phyloP scores from a whole-genome alignment of 2,329 filamentous ascomycete genomes.

The Botryotinia narcissicola region DNA sequence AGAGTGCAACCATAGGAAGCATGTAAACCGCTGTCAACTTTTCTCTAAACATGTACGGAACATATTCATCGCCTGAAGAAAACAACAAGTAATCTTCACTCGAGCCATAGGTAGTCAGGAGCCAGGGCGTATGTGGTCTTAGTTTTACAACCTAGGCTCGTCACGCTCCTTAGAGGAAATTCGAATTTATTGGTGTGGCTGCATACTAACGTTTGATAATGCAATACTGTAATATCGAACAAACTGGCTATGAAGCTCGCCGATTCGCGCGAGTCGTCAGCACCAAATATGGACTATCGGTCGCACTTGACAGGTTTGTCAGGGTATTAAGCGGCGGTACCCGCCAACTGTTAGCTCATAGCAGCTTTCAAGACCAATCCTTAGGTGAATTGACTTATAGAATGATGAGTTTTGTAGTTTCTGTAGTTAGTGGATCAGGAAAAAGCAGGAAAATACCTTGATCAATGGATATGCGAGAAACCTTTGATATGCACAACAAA shows the following conservation, averaged over 20 bases:
- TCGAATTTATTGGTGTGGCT: constrained; percentile 19
- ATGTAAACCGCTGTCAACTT: constrained; percentile 17
- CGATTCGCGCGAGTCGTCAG: constrained; percentile 21
- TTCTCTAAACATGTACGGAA: neutral
- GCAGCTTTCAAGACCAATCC: constrained; percentile 8
- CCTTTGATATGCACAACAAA: constrained; percentile 14
- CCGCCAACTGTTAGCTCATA: constrained; percentile 11
- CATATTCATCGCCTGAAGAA: constrained; percentile 6
- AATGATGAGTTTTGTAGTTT: neutral
- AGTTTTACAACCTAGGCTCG: constrained; percentile 10
- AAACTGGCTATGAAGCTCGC: constrained; percentile 13
- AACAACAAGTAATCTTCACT: neutral
- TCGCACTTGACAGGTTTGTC: constrained; percentile 16
- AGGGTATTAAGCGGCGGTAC: constrained; percentile 14
- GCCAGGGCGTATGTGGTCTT: neutral
- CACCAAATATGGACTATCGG: constrained; percentile 20
- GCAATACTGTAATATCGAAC: constrained; percentile 21
- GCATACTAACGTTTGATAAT: constrained; percentile 17
- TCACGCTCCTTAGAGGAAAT: constrained; percentile 11
- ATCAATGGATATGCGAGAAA: constrained; percentile 4
- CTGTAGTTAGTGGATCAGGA: neutral
- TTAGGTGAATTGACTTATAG: neutral
- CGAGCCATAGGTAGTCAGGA: neutral
- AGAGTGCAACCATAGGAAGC: constrained; percentile 13
- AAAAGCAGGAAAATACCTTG: constrained; percentile 17